Conservation (phyloP, 805 yeast genomes). For the Dipodascus albidus region DNA sequence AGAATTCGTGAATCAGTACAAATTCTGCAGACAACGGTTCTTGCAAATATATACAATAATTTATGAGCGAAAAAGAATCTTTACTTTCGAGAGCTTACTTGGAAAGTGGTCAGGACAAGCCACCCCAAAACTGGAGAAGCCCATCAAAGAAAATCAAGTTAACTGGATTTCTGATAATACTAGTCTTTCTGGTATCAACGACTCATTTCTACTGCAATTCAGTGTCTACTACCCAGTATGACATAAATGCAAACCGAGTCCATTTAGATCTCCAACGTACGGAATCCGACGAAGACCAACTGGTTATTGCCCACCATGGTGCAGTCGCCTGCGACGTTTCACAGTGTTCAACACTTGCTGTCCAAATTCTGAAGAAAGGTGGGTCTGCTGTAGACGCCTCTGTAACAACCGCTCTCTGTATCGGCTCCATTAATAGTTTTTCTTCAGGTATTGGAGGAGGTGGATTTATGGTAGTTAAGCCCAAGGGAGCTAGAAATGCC, state of each 20-base stretch:
- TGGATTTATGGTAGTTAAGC: conserved; percentile 48
- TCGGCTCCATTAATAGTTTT: conserved; percentile 74
- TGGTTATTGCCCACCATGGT: not conserved
- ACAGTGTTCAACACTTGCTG: conserved; percentile 52
- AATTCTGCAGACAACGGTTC: too few relatives aligned
- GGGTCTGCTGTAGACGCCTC: conserved; percentile 95
- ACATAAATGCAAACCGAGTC: not conserved
- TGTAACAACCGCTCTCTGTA: conserved; percentile 76
- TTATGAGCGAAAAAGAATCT: too few relatives aligned
- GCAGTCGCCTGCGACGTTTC: conserved; percentile 63
- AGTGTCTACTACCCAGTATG: not conserved
- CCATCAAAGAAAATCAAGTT: not conserved
- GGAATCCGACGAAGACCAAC: not conserved
- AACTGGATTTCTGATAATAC: not conserved
- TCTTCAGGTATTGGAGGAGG: conserved; percentile 94
- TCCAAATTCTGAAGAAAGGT: conserved; percentile 35
- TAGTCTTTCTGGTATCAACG: not conserved
- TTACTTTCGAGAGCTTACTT: too few relatives aligned
- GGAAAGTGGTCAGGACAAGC: too few relatives aligned
- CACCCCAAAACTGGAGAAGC: too few relatives aligned
- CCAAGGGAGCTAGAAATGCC: conserved; percentile 32
- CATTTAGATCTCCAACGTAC: not conserved
- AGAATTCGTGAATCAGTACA: too few relatives aligned
- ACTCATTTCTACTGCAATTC: not conserved
- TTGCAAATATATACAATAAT: too few relatives aligned